Percentiles rank a stretch among this genome's conserved stretches.
These are phyloP conservation scores for Agrocybe pediades DNA, from an alignment of 768 basidiomycete species.

Conservation along the genomic window DNA sequence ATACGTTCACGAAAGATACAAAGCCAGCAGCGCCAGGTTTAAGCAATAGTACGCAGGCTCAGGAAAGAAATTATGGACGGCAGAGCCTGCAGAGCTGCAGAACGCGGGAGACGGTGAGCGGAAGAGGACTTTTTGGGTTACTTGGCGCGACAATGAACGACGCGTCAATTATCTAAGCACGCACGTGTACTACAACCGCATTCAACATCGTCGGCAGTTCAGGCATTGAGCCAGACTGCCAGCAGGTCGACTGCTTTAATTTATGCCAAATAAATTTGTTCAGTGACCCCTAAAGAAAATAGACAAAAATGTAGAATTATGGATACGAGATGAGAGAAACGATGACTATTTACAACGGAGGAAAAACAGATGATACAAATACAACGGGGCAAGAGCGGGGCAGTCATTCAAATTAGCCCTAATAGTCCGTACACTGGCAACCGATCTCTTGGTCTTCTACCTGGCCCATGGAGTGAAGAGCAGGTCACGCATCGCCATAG, in stretches of 20 bases:
- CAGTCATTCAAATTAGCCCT: neutral
- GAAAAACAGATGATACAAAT: neutral
- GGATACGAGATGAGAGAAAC: no score
- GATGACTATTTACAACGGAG: neutral
- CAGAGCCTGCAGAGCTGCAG: neutral
- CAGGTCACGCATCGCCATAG: conserved; percentile 54
- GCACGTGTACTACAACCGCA: conserved; percentile 21
- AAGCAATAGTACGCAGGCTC: no score
- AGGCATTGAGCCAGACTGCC: no score
- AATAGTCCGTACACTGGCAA: neutral
- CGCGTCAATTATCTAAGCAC: conserved; percentile 20
- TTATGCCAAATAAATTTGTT: no score
- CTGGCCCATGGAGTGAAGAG: conserved; percentile 64
- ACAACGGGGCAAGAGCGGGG: neutral
- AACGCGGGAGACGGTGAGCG: neutral
- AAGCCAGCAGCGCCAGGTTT: no score
- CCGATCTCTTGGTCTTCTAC: conserved; percentile 22
- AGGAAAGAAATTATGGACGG: neutral
- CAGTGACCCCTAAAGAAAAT: no score
- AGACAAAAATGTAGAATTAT: neutral
- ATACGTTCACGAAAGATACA: no score
- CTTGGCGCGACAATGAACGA: conserved; percentile 20
- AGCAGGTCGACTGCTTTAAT: no score
- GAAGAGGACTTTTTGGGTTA: conserved; percentile 16
- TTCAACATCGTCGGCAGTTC: conserved; percentile 6